These are phyloP conservation scores for Aspergillus clavatus DNA, from an alignment of 2,329 filamentous ascomycete species.

Conservation along the genomic window DNA sequence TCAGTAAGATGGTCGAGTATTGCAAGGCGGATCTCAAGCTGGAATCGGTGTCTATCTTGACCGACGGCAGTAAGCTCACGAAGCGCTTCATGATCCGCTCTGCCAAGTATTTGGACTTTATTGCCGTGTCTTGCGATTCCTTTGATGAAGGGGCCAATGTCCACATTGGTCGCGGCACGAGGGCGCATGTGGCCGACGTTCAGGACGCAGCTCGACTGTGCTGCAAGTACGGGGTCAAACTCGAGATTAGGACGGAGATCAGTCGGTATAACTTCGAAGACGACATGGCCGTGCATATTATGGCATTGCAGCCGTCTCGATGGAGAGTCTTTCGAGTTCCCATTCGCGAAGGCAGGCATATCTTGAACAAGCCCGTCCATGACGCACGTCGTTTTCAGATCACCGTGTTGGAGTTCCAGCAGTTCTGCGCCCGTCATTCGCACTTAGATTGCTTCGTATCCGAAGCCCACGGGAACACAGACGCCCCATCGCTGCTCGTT, in stretches of 20 bases:
- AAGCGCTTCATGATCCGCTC: constrained; percentile 42
- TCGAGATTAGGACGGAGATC: constrained; percentile 57
- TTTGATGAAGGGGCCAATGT: constrained; percentile 50
- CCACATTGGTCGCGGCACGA: constrained; percentile 48
- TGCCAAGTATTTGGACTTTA: constrained; percentile 47
- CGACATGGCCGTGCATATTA: constrained; percentile 44
- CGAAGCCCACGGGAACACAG: constrained; percentile 50
- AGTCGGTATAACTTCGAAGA: constrained; percentile 34
- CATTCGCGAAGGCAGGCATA: constrained; percentile 52
- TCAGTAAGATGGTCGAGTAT: constrained; percentile 29
- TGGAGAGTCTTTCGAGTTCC: constrained; percentile 56
- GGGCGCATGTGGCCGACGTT: constrained; percentile 45
- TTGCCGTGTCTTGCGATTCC: constrained; percentile 54
- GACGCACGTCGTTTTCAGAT: constrained; percentile 45
- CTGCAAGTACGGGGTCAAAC: constrained; percentile 45
- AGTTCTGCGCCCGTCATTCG: constrained; percentile 24
- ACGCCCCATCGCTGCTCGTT: constrained; percentile 48
- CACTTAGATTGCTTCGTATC: constrained; percentile 43
- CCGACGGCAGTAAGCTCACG: constrained; percentile 48
- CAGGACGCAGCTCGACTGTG: constrained; percentile 46
- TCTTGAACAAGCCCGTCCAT: constrained; percentile 37
- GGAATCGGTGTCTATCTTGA: constrained; percentile 51
- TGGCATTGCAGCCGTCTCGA: constrained; percentile 44
- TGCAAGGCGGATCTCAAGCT: constrained; percentile 47
- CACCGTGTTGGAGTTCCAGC: constrained; percentile 30